Evolutionary conservation across 257 asterid genomes (phyloP).

Genomic region (Lithospermum erythrorhizon): DNA sequence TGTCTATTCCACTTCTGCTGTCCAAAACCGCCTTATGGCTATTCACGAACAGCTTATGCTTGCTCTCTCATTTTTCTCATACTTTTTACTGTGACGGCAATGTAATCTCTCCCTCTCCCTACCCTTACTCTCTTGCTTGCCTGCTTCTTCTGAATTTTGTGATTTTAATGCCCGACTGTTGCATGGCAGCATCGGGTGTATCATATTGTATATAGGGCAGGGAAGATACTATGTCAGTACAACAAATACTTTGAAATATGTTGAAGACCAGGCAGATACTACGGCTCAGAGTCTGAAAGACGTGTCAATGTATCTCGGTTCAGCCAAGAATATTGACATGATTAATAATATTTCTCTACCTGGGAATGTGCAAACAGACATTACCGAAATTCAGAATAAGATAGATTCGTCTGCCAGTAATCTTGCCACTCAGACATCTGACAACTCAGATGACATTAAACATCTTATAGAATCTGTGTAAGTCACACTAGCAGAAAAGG

Average conservation of each 20-base stretch:
- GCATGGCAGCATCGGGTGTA: conserved; percentile 64
- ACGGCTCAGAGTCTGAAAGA: conserved; percentile 45
- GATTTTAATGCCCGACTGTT: not conserved
- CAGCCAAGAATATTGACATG: conserved; percentile 47
- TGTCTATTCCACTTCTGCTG: conserved; percentile 47
- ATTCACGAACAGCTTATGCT: conserved; percentile 51
- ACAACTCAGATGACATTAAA: conserved; percentile 50
- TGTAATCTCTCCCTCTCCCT: conserved; percentile 27
- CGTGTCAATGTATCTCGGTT: conserved; percentile 59
- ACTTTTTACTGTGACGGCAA: conserved; percentile 41
- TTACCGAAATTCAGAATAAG: conserved; percentile 55
- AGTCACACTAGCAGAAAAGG: conserved; percentile 13
- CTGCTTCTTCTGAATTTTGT: not conserved
- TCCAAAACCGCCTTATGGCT: conserved; percentile 44
- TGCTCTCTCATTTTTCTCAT: conserved; percentile 63
- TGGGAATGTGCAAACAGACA: conserved; percentile 54
- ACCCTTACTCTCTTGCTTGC: conserved; percentile 7
- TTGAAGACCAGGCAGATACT: conserved; percentile 51
- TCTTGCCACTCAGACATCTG: conserved; percentile 47
- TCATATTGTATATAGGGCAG: conserved; percentile 59
- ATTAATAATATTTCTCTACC: conserved; percentile 59
- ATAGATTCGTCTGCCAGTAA: conserved; percentile 65
- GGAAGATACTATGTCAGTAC: conserved; percentile 47
- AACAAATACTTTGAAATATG: conserved; percentile 37
- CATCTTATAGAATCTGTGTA: conserved; percentile 50